These are phyloP conservation scores for Mucor indicus DNA, from an alignment of 371 early-diverging fungal genomes.

Conservation along the genomic window DNA sequence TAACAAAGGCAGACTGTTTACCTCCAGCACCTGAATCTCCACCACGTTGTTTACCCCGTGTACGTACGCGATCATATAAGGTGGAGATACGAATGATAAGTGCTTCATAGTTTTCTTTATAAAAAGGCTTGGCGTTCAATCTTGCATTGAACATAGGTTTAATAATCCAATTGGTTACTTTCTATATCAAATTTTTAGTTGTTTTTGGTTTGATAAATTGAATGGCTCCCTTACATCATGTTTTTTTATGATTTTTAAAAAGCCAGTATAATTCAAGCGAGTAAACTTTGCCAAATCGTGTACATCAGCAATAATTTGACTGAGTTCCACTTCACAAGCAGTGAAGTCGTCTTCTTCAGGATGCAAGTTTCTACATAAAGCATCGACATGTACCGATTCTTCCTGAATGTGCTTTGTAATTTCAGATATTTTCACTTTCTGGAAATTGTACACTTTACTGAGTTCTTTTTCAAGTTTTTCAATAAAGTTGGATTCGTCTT, in stretches of 20 bases:
- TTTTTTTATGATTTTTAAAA: conserved; percentile 93
- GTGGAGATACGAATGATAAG: conserved; percentile 87
- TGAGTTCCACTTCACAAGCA: conserved; percentile 76
- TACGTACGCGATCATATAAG: conserved; percentile 88
- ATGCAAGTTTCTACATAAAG: conserved; percentile 59
- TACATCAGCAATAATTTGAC: conserved; percentile 80
- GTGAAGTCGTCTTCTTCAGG: conserved; percentile 62
- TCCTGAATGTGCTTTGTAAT: conserved; percentile 77
- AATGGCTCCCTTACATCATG: conserved; percentile 83
- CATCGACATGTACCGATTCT: conserved; percentile 56
- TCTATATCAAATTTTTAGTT: conserved; percentile 29
- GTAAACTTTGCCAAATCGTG: conserved; percentile 88
- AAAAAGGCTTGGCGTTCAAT: conserved; percentile 85
- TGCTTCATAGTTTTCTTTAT: conserved; percentile 88
- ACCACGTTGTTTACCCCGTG: conserved; percentile 69
- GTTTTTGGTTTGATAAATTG: too few relatives aligned
- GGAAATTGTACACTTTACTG: conserved; percentile 88
- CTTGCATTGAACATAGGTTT: conserved; percentile 87
- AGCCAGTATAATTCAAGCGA: conserved; percentile 92
- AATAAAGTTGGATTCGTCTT: conserved; percentile 83
- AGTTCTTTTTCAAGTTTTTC: conserved; percentile 86
- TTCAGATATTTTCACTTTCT: conserved; percentile 85
- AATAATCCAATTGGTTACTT: conserved; percentile 83
- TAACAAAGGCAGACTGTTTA: conserved; percentile 68
- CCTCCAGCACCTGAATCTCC: conserved; percentile 49